phyloP scores from a whole-genome alignment of 2,329 filamentous ascomycete species.

The Coniosporium tulheliwenetii region DNA sequence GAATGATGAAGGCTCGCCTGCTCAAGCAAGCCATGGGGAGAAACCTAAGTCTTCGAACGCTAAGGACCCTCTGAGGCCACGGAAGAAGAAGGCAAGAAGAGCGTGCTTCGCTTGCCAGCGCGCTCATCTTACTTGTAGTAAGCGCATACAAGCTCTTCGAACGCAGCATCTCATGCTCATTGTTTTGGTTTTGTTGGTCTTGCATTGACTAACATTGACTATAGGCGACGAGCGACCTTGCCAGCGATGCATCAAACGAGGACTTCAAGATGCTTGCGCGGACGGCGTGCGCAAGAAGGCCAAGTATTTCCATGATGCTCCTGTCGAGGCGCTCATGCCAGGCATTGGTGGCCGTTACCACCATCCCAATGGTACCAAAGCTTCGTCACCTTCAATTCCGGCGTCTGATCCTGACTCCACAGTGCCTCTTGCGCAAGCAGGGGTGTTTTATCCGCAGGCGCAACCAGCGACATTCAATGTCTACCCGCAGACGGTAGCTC shows the following conservation, averaged over 20 bases:
- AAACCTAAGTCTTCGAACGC: slow-evolving; percentile 32
- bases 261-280: slow-evolving; percentile 78
- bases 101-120: slow-evolving; percentile 95
- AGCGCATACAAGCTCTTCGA: slow-evolving; percentile 24
- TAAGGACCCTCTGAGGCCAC: slow-evolving; percentile 78
- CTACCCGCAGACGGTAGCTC: slow-evolving; percentile 19
- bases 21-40: slow-evolving; percentile 15
- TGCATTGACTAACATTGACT: slow-evolving; percentile 6
- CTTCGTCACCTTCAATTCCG: neutral
- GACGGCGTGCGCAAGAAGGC: slow-evolving; percentile 97
- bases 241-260: slow-evolving; percentile 83
- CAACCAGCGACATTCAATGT: slow-evolving; percentile 12
- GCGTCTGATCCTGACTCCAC: neutral
- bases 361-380: slow-evolving; percentile 31
- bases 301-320: slow-evolving; percentile 95
- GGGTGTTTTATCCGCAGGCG: slow-evolving; percentile 1
- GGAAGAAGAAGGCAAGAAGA: slow-evolving; percentile 88
- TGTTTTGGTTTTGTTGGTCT: too few relatives aligned
- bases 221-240: slow-evolving; percentile 90
- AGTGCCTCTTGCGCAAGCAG: neutral
- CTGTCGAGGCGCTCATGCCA: slow-evolving; percentile 75
- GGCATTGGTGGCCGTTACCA: slow-evolving; percentile 59
- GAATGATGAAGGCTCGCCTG: slow-evolving; percentile 20
- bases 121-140: slow-evolving; percentile 96
- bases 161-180: too few relatives aligned